Evolutionary conservation across 2,329 filamentous ascomycete species (phyloP), one percentile per base, ranked within the genome.

Genomic region (Fusarium sp.): DNA sequence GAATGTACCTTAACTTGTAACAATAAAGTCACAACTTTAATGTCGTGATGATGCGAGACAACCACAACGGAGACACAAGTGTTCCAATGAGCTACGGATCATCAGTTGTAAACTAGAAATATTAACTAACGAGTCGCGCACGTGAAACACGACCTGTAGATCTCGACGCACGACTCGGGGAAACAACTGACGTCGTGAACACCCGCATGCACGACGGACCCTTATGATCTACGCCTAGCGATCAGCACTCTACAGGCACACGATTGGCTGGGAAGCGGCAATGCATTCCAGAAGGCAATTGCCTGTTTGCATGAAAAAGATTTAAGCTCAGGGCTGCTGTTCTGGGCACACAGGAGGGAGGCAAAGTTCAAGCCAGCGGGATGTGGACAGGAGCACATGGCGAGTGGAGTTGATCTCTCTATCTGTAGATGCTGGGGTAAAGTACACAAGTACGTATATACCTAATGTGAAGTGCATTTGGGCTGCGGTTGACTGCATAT

Each of bases 221-320:
- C 54, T 65, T 65, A 52, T 15, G 49, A 45, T 51, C 55, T 34
- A 55, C 51, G 38, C 30, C 36, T 21, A 39, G 43, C 17, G 65
- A 68, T 68, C 65, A 51, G 56, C 65, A 28, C 4, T n/a, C 50
- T 23, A 28, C 26, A 38, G 26, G 30, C 6, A 20, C 24, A 21
- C 23, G 44, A 40, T 68, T 68, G 65, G 65, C 40, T 30, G 23
- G 38, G 44, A 30, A 12, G 30, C 21, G 30, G 47, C 19, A 40
- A 30, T 24, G 42, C 65, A 68, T 68, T 62, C 65, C 65, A 66
- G 56, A 68, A 66, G 42, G 42, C 28, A 38, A 42, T 46, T 20
- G 23, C 23, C 36, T 30, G 34, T 44, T 36, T 49, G 45, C 12
- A 24, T 30, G 26, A 36, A 62, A 56, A 47, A 62, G 49, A 43